Base-by-base conservation (phyloP, 306 rosid genomes). In the Cucumis sativus region DNA sequence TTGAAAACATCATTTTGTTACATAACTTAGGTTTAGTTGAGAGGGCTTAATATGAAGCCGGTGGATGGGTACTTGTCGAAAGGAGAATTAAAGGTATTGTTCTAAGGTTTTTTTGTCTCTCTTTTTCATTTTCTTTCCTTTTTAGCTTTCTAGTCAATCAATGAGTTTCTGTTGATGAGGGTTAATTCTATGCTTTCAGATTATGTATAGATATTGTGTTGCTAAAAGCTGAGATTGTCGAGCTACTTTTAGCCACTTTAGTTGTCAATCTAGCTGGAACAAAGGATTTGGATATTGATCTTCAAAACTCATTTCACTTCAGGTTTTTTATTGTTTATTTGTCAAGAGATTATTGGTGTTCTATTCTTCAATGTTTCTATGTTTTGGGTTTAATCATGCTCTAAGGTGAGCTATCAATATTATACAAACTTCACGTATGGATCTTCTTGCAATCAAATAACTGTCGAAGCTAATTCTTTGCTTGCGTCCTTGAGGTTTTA, bases 141-240 rank as follows among this genome's bases (percentile, higher is more conserved):
- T 39, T 39, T 39, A 23, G 25, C 25, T 23, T 23, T 23, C 37
- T 4, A 17, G 25, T 23, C 25, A 23, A 15, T 17, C 4, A 74
- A 54, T 23, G 54, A 37, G 49, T 6, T 74, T 57, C 41, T 59
- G 57, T 68, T 49, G 41, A 25, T 41, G 65, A 1, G 65, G 54
- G 16, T 74, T 75, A 49, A 8, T 64, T 80, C 40, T 13, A 59
- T 76, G 71, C 63, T 85, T 81, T 83, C 96, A 93, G 98, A 83
- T 90, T 93, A 81, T 93, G 96, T 84, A 92, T 89, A 84, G 97
- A 93, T 84, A 84, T 93, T 79, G 87, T 88, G 52, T 60, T 86
- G 80, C 79, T 82, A 65, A 90, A 91, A 91, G 91, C 93, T 82
- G 97, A 93, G 84, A 86, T 86, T 80, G 93, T 97, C 21, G 97